Base-by-base conservation (phyloP, 2,329 filamentous ascomycete species). In the Claviceps sp. region DNA sequence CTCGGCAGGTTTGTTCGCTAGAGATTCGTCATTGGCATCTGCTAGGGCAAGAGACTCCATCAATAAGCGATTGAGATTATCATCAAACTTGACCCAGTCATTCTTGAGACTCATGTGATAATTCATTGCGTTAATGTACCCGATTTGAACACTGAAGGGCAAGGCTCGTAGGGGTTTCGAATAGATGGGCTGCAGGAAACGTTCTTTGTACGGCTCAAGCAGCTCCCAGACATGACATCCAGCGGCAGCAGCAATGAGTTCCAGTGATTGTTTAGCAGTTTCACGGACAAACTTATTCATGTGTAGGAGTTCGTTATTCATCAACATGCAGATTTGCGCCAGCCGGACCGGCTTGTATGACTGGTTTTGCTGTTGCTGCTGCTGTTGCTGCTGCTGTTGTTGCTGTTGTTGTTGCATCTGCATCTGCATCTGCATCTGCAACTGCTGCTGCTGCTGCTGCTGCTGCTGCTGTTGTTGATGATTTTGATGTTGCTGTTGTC, bases 41-140 rank as follows among this genome's bases (percentile, higher is more conserved):
- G 93, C 90, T 55, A 98, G 73, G 11, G 91, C 93, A 42, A 98
- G 74, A 5, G 91, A 94, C 69, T 99, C 93, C 79, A 94, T 87
- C 54, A 98, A 77, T 43, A 98, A 73, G 45, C 93, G 81, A 58
- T 93, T 95, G 26, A 97, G 76, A 56, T 90, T 83, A 48, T 97
- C 91, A 58, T 96, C 93, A 65, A 97, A 95, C 7, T 84, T 81
- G 26, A 98, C 82, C 61, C 96, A 91, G 57, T 93, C 86, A 48
- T 85, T 82, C 65, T 94, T 91, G 48, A 98, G 75, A 52, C 85
- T 84, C 71, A 99, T 80, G 63, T 94, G 94, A 67, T 94, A 98
- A 0, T 89, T 95, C 63, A 98, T 89, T 1, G 93, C 93, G 65
- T 98, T 94, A 59, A 99, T 96, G 63, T 95, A 97, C 4, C 93